Evolutionary conservation across 2,329 filamentous ascomycete genomes (phyloP).

Genomic region (Scedosporium boydii): DNA sequence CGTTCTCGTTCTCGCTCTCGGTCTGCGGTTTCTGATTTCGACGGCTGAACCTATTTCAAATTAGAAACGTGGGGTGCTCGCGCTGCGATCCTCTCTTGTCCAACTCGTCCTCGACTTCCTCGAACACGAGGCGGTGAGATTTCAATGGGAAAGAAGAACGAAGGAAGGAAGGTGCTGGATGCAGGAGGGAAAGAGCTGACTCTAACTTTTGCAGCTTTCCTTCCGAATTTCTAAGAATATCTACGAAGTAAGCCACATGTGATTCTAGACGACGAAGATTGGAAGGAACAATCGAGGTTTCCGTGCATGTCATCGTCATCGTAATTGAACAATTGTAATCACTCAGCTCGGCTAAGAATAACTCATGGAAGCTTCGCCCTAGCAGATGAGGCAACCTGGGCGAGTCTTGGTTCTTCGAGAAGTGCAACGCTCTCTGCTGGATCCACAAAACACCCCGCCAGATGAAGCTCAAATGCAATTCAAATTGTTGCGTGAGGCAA

Average conservation of each 20-base stretch:
- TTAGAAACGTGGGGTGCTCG: no score
- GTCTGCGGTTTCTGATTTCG: no score
- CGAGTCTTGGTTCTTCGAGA: not conserved
- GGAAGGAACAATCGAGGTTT: not conserved
- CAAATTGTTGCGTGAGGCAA: no score
- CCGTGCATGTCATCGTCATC: no score
- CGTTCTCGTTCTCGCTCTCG: not conserved
- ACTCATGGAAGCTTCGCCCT: not conserved
- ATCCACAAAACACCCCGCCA: not conserved
- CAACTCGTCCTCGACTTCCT: no score
- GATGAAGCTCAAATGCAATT: not conserved
- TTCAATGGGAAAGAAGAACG: no score
- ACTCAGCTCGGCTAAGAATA: not conserved
- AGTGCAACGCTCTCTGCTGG: not conserved
- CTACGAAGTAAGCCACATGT: not conserved
- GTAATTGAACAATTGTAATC: not conserved
- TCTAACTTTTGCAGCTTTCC: not conserved
- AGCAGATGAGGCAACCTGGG: not conserved
- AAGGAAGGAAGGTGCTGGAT: not conserved
- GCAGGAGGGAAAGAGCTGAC: not conserved
- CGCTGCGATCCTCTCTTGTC: no score
- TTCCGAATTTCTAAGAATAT: not conserved
- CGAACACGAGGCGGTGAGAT: no score
- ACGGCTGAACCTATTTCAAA: no score
- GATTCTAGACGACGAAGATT: no score